Conservation (phyloP, 1,139 yeast species). For the Saccharomyces hybrid region DNA sequence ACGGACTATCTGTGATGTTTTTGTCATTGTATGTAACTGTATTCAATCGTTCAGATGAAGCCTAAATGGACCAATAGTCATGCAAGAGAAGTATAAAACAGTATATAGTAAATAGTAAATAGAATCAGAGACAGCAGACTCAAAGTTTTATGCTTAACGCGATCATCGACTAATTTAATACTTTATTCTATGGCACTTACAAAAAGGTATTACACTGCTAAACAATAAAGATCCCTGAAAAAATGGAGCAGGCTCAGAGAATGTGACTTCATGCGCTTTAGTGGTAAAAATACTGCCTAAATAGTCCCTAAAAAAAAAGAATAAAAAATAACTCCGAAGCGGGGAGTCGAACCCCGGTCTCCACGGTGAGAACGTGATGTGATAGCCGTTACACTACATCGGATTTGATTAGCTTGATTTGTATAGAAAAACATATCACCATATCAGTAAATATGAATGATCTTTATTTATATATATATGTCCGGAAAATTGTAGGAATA, state of each 20-base stretch:
- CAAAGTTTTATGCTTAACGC: not conserved
- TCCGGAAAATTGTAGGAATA: too few relatives aligned
- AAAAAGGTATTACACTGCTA: too few relatives aligned
- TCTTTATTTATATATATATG: too few relatives aligned
- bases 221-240: too few relatives aligned
- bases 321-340: slow-evolving; percentile 35
- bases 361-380: slow-evolving; percentile 8
- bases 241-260: not conserved
- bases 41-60: slow-evolving; percentile 30
- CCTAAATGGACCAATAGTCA: not conserved
- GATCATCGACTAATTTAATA: too few relatives aligned
- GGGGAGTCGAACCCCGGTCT: slow-evolving; percentile 48
- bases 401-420: not conserved
- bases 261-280: too few relatives aligned
- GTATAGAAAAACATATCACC: not conserved
- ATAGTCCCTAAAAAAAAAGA: not conserved
- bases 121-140: not conserved
- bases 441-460: too few relatives aligned
- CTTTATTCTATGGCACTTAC: slow-evolving; percentile 12
- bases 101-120: not conserved
- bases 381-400: not conserved
- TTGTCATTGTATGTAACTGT: slow-evolving; percentile 72
- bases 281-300: not conserved
- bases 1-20: slow-evolving; percentile 73
- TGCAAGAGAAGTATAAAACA: not conserved